Percentiles rank a stretch among this genome's conserved stretches.
Conservation (phyloP, 306 rosid genomes). For the Begonia peltatifolia region DNA sequence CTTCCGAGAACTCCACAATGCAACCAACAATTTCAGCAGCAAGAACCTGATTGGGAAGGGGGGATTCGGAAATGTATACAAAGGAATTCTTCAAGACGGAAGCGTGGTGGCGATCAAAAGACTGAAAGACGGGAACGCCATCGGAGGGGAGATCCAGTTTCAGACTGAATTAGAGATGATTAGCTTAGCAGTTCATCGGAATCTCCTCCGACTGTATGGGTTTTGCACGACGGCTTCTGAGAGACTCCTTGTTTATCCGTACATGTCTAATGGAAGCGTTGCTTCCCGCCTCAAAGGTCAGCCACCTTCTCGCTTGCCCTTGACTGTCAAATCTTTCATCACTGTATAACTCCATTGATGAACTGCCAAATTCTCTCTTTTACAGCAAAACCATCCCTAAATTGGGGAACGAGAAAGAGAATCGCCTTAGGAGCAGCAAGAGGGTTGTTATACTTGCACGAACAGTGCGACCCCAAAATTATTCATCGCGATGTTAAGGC, state of each 20-base stretch:
- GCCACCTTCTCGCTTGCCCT: no score
- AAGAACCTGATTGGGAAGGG: slow-evolving; percentile 82
- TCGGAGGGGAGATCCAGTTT: slow-evolving; percentile 76
- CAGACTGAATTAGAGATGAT: slow-evolving; percentile 96
- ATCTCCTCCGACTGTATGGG: slow-evolving; percentile 84
- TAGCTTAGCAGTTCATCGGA: slow-evolving; percentile 87
- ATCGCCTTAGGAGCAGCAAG: slow-evolving; percentile 92
- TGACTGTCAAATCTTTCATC: no score
- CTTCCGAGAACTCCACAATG: slow-evolving; percentile 82
- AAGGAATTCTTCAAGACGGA: slow-evolving; percentile 75
- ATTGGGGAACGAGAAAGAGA: slow-evolving; percentile 83
- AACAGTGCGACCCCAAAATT: slow-evolving; percentile 96
- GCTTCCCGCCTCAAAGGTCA: slow-evolving; percentile 86
- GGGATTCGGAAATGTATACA: slow-evolving; percentile 92
- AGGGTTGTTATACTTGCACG: slow-evolving; percentile 77
- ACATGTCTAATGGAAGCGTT: slow-evolving; percentile 94
- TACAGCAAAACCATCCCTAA: slow-evolving; percentile 69
- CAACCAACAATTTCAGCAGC: slow-evolving; percentile 83
- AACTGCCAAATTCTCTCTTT: slow-evolving; percentile 3
- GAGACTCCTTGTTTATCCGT: slow-evolving; percentile 87
- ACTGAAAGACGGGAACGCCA: slow-evolving; percentile 78
- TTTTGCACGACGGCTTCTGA: slow-evolving; percentile 74
- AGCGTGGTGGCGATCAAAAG: slow-evolving; percentile 76
- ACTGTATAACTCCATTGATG: no score
- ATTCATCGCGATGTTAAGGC: slow-evolving; percentile 97